Evolutionary conservation across 768 basidiomycete species (phyloP), one percentile per base, ranked within the genome.

Genomic region (Lepiota venenata): DNA sequence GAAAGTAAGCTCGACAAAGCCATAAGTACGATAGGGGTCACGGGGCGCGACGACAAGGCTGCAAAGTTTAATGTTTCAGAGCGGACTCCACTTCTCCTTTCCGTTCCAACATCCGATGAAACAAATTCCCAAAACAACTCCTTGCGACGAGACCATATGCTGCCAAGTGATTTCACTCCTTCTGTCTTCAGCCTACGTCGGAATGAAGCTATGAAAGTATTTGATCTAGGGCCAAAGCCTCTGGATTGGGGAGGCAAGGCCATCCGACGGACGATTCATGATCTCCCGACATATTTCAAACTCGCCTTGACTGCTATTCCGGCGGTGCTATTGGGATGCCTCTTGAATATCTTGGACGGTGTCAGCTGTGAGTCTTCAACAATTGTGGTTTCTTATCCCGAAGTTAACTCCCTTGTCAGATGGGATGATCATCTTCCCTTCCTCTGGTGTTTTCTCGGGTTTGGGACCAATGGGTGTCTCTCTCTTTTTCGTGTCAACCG

Each of bases 391-490:
- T 40, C 39, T 20, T 18, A 18, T n/a, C 35, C 10, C 45, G 20
- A n/a, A 25, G 32, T 41, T 14, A 2, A 27, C 9, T 42, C 42
- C 5, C 15, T 12, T 8, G 7, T 42, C 55, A 89, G 87, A 98
- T 70, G 96, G 96, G 5, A 93, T 98, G 92, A 93, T 93, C 66
- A 86, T 93, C 52, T 99, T 98, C 66, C 97, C 97, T 2, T 84
- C 88, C 0, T 79, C 84, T 8, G 82, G 88, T 2, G 76, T 90
- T 2, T 98, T 99, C 66, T 70, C 79, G 10, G 82, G 82, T 50
- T 83, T 96, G 15, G 95, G 93, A 1, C 82, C 89, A 0, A 84
- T 87, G 67, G 96, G 96, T 2, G 93, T 98, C 1, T 95, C 93
- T 32, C 91, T 98, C 88, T 96, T 96, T 69, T 96, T 95, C 67